Base-by-base conservation (phyloP, 257 asterid genomes). In the Mentha longifolia region DNA sequence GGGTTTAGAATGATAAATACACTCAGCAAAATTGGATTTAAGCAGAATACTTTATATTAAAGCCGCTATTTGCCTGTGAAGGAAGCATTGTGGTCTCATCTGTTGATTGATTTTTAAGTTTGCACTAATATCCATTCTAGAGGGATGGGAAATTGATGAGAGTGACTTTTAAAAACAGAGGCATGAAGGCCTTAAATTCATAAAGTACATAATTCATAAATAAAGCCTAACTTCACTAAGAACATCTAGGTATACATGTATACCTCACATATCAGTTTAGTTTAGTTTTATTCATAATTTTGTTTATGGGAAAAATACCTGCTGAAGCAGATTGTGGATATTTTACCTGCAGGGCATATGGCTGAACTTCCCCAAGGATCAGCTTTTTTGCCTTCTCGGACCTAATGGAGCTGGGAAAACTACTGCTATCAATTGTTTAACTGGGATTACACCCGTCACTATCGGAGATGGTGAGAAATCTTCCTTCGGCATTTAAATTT, bases 361-460 rank as follows among this genome's bases (percentile, higher is more conserved):
- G 98, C 68, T 94, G 74, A 91, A 89, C 79, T 82, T 94, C 70
- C 86, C 96, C 47, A 94, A 86, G 81, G 97, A 91, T 83, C 98
- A 94, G 87, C 79, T 94, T 41, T 89, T 94, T 80, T 94, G 98
- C 82, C 94, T 94, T 75, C 96, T 94, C 72, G 98, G 98, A 74
- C 97, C 96, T 39, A 94, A 94, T 79, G 98, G 97, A 72, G 97
- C 98, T 69, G 98, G 98, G 49, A 94, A 94, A 84, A 94, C 98
- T 72, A 94, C 98, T 59, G 78, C 86, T 28, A 94, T 94, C 54
- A 89, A 83, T 78, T 94, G 98, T 77, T 84, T 94, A 87, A 94
- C 96, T 62, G 98, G 98, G 73, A 84, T 89, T 75, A 89, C 96
- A 39, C 97, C 97, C 15, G 95, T 87, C 67, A 91, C 92, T 50